Conservation (phyloP, 495 filamentous ascomycete genomes). For the Neurospora sp. region DNA sequence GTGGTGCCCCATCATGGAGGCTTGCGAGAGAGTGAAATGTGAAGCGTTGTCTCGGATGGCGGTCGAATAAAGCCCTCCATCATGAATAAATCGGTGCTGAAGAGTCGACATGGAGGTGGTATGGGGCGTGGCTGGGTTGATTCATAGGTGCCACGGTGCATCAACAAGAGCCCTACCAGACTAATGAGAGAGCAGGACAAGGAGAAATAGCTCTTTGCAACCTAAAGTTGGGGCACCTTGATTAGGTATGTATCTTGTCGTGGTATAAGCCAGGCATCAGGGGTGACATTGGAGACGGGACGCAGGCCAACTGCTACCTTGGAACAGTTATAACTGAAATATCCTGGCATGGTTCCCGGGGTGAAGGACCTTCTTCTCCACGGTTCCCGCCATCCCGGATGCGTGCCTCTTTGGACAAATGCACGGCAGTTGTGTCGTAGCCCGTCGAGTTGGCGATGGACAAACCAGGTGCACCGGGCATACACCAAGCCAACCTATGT, state of each 20-base stretch:
- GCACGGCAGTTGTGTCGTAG: conserved; percentile 24
- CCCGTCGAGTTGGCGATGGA: conserved; percentile 13
- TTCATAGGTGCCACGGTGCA: conserved; percentile 13
- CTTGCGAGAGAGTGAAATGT: conserved; percentile 9
- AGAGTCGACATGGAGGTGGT: conserved; percentile 23
- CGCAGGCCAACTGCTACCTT: neutral
- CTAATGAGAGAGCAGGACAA: conserved; percentile 17
- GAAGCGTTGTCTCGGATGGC: conserved; percentile 14
- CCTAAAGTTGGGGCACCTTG: neutral
- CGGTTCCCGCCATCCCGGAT: conserved; percentile 13
- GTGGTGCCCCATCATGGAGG: conserved; percentile 13
- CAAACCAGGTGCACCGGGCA: conserved; percentile 16
- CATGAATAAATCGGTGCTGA: conserved; percentile 22
- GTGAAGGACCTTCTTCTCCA: conserved; percentile 13
- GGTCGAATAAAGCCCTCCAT: conserved; percentile 17
- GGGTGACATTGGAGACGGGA: neutral
- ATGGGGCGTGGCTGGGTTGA: conserved; percentile 19
- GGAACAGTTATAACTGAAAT: neutral
- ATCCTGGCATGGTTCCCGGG: neutral
- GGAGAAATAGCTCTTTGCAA: conserved; percentile 7
- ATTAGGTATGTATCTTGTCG: neutral
- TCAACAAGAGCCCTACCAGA: conserved; percentile 23
- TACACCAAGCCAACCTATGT: conserved; percentile 2
- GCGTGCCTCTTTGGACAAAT: conserved; percentile 5
- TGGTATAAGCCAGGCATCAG: neutral